Percentiles rank a stretch among this genome's conserved stretches.
These are phyloP conservation scores for Polygonum aviculare DNA, from an alignment of 148 eudicot genomes.

Conservation along the genomic window DNA sequence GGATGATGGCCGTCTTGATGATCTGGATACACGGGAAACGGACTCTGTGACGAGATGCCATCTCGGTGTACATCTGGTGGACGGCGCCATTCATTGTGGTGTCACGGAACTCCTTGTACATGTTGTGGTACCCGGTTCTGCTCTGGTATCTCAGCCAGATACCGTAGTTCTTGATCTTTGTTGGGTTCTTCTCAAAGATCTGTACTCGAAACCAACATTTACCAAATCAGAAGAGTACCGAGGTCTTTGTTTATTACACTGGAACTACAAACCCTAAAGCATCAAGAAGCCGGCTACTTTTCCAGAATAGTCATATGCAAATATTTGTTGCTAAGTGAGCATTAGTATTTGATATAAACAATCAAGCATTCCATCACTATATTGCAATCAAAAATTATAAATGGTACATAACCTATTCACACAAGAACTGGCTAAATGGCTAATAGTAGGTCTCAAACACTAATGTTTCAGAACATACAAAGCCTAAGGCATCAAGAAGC, in stretches of 20 bases:
- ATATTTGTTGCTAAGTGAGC: not conserved
- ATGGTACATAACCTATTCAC: not conserved
- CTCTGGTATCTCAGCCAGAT: slow-evolving; percentile 81
- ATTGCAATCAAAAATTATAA: not conserved
- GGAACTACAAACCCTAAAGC: not conserved
- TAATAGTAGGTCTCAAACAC: too few species aligned
- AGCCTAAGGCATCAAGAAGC: not conserved
- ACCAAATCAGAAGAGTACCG: not conserved
- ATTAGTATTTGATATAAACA: too few species aligned
- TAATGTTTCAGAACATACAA: too few species aligned
- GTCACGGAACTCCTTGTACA: slow-evolving; percentile 91
- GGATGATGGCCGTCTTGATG: slow-evolving; percentile 69
- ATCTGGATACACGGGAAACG: slow-evolving; percentile 75
- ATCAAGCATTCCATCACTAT: too few species aligned
- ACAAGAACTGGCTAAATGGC: too few species aligned
- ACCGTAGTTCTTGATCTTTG: slow-evolving; percentile 76
- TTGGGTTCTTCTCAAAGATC: slow-evolving; percentile 82
- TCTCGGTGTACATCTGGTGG: slow-evolving; percentile 82
- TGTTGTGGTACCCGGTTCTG: slow-evolving; percentile 78
- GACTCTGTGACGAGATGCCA: slow-evolving; percentile 92
- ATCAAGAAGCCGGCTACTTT: not conserved
- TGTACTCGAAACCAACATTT: slow-evolving; percentile 3
- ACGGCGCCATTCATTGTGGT: slow-evolving; percentile 73
- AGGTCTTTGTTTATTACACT: not conserved
- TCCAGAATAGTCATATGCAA: not conserved